Evolutionary conservation across 768 basidiomycete genomes (phyloP).

Genomic region (Mrakia frigida): DNA sequence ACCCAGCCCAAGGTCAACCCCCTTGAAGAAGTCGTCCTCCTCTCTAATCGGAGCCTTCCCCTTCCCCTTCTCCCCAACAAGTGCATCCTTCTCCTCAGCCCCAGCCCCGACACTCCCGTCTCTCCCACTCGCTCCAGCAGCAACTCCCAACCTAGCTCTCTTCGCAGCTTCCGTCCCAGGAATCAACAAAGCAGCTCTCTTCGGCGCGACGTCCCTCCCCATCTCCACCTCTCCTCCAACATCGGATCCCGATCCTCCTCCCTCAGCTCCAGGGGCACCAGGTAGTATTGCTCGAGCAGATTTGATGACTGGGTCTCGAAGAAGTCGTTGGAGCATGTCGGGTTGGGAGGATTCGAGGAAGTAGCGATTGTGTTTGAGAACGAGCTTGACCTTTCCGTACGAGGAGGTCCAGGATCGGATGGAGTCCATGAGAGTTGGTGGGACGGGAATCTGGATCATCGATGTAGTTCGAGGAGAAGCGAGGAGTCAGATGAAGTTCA

Average conservation of each 20-base stretch:
- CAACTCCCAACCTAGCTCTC: constrained; percentile 34
- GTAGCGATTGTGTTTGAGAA: constrained; percentile 95
- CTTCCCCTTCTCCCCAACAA: constrained; percentile 45
- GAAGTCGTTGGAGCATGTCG: constrained; percentile 77
- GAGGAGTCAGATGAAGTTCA: constrained; percentile 57
- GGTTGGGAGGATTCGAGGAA: constrained; percentile 94
- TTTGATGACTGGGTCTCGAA: constrained; percentile 79
- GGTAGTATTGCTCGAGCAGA: constrained; percentile 65
- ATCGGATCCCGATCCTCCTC: constrained; percentile 49
- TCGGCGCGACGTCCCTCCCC: constrained; percentile 63
- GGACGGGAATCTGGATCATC: constrained; percentile 71
- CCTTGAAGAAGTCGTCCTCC: constrained; percentile 33
- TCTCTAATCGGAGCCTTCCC: constrained; percentile 45
- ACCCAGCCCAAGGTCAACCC: constrained; percentile 28
- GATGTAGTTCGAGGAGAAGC: constrained; percentile 34
- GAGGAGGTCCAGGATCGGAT: constrained; percentile 91
- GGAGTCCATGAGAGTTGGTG: constrained; percentile 73
- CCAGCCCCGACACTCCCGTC: constrained; percentile 37
- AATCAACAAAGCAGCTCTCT: constrained; percentile 74
- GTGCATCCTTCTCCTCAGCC: background rate
- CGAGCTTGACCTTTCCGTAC: constrained; percentile 97
- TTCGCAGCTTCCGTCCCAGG: constrained; percentile 68
- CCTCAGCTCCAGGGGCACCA: constrained; percentile 48
- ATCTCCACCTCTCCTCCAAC: constrained; percentile 68
- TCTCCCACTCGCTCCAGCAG: constrained; percentile 41